Conservation (phyloP, 306 rosid species). For the Hylodesmum podocarpum region DNA sequence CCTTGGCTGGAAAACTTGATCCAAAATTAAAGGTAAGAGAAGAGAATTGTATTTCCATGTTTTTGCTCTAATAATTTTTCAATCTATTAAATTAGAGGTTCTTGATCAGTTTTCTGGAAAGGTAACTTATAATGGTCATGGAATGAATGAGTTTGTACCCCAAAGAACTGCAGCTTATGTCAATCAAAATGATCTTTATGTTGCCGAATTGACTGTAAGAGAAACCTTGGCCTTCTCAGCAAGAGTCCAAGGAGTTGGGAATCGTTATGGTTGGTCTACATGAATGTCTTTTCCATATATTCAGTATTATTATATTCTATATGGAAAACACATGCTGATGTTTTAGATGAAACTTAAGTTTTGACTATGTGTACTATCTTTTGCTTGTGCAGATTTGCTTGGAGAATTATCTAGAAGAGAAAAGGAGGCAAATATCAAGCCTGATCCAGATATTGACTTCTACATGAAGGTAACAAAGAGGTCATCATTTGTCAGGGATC, state of each 20-base stretch:
- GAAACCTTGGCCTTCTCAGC: constrained; percentile 77
- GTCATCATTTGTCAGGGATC: background rate
- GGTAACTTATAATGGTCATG: constrained; percentile 63
- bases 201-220: constrained; percentile 67
- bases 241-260: constrained; percentile 66
- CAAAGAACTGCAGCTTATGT: constrained; percentile 68
- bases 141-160: constrained; percentile 68
- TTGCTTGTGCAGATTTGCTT: constrained; percentile 46
- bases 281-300: background rate
- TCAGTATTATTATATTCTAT: no score
- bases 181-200: constrained; percentile 64
- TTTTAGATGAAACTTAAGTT: background rate
- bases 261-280: no score
- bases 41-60: background rate
- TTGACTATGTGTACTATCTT: no score
- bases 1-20: constrained; percentile 73
- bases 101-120: constrained; percentile 47
- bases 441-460: constrained; percentile 63
- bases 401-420: constrained; percentile 63
- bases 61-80: background rate
- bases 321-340: no score
- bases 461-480: constrained; percentile 56
- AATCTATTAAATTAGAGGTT: background rate
- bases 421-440: constrained; percentile 53
- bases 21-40: constrained; percentile 56